Evolutionary conservation across 2,329 filamentous ascomycete genomes (phyloP), one percentile per base, ranked within the genome.

Genomic region (Fusarium subtropicale): DNA sequence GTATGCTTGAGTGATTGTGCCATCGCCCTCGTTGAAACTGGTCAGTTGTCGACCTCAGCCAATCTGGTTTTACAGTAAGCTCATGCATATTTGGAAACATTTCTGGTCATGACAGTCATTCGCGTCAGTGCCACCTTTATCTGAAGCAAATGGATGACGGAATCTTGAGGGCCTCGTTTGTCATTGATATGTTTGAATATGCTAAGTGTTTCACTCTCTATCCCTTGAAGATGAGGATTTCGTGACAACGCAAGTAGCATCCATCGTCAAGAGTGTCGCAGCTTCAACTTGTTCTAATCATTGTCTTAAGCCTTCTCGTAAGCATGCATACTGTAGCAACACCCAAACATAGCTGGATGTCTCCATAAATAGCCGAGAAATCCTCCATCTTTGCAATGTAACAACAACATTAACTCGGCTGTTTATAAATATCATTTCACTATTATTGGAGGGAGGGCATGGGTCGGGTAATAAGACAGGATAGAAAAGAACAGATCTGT

Each of bases 331-430:
- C 24, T 39, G 48, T 38, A 48, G 54, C 59, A 53, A 64, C 64
- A 18, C 51, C 51, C 33, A 42, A 26, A 47, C 50, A 52, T 33
- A 26, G 30, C 31, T 47, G 13, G 10, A 8, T 28, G 61, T 59
- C 64, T 20, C 67, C 67, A 71, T 66, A 66, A 54, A 68, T 68
- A 68, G 38, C 67, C 57, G 60, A 46, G 36, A 48, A 42, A 30
- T 41, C 24, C 13, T 30, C 31, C 12, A 39, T 41, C 24, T 18
- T 30, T 30, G 18, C 16, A 28, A 39, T 51, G 34, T 41, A 51
- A 41, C 34, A 33, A 47, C 28, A 28, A 26, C 45, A 18, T 45
- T 42, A 18, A 22, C 39, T 64, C 39, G 28, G 47, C 42, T 50
- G 47, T 20, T 24, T 28, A 16, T 26, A 15, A 20, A n/a, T 28